phyloP scores from a whole-genome alignment of 2,329 filamentous ascomycete species.

The Diaporthe sp. region DNA sequence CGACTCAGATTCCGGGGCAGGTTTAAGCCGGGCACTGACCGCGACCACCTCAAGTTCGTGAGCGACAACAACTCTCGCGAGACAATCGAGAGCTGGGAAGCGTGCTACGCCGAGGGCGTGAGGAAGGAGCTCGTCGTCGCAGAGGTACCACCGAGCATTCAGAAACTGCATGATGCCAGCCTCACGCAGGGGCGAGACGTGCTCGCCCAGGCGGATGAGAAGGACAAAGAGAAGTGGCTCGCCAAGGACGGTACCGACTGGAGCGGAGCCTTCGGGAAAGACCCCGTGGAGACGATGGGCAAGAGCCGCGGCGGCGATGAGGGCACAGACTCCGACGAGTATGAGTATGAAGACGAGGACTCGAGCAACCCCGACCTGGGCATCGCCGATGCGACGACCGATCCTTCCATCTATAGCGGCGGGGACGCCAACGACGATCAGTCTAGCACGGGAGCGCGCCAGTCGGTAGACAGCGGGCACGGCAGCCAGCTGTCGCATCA shows the following conservation, averaged over 20 bases:
- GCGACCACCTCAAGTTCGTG: slow-evolving; percentile 85
- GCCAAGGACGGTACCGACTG: slow-evolving; percentile 85
- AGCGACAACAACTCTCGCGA: slow-evolving; percentile 89
- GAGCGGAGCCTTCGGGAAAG: slow-evolving; percentile 85
- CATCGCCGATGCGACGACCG: slow-evolving; percentile 64
- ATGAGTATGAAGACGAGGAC: slow-evolving; percentile 53
- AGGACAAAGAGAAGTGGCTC: slow-evolving; percentile 83
- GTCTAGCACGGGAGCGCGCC: slow-evolving; percentile 32
- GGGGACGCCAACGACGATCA: neutral
- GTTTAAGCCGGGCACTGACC: slow-evolving; percentile 92
- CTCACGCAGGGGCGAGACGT: slow-evolving; percentile 84
- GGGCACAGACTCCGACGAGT: slow-evolving; percentile 45
- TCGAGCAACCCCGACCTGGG: slow-evolving; percentile 64
- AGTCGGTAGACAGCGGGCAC: slow-evolving; percentile 39
- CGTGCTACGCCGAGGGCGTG: slow-evolving; percentile 88
- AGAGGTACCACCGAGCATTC: slow-evolving; percentile 78
- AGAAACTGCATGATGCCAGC: slow-evolving; percentile 83
- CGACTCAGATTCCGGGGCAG: slow-evolving; percentile 81
- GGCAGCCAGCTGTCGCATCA: slow-evolving; percentile 21
- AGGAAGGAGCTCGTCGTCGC: slow-evolving; percentile 75
- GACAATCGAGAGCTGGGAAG: slow-evolving; percentile 95
- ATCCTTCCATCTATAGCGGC: slow-evolving; percentile 30
- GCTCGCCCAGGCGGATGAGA: slow-evolving; percentile 75
- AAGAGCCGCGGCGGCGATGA: slow-evolving; percentile 41
- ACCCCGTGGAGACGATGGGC: slow-evolving; percentile 66